Base-by-base conservation (phyloP, 1,284 basidiomycete species). In the Inonotus hispidus region DNA sequence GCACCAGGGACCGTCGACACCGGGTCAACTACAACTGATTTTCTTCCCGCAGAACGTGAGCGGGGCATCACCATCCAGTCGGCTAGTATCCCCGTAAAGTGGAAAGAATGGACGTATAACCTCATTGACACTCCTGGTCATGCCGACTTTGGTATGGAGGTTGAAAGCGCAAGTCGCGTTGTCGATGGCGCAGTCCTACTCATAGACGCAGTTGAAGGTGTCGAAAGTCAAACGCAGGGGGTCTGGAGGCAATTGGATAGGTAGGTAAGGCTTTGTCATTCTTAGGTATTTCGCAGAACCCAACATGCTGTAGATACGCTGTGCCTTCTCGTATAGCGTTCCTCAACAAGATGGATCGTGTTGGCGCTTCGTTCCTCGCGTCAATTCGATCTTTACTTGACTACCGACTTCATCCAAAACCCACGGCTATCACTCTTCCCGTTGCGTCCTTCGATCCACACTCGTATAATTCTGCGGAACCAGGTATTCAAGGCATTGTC, bases 91-190 rank as follows among this genome's bases (percentile, higher is more conserved):
- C 93, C 93, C 0, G 89, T 95, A n/a, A 81, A 83, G 71, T 95
- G 93, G 93, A 84, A 87, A 69, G 71, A 83, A 63, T 91, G 88
- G 83, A 84, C 80, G 2, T 90, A 92, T 73, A 94, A 94, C 67
- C 80, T 95, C 41, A 88, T 95, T 54, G 93, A 95, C 69, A 95
- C 93, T 4, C 93, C 93, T 6, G 93, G 93, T 16, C 93, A 95
- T 72, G 92, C 92, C 6, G 93, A 95, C 72, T 95, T 95, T 74
- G 93, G 92, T 1, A 94, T 95, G 88, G 93, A 95, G 68, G 93
- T 95, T 10, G 93, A 95, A 72, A 90, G 92, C 66, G 92, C 93
- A 13, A 92, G 93, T 68, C 83, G 93, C 16, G 89, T 95, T 8
- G 85, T 94, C 1, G 93, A 95, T 68, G 93, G 93, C 61, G 91